A percentile compares a stretch with the other conserved stretches of the same genome.
Evolutionary conservation across 805 yeast genomes (phyloP).

Genomic region (Suhomyces prunicola): DNA sequence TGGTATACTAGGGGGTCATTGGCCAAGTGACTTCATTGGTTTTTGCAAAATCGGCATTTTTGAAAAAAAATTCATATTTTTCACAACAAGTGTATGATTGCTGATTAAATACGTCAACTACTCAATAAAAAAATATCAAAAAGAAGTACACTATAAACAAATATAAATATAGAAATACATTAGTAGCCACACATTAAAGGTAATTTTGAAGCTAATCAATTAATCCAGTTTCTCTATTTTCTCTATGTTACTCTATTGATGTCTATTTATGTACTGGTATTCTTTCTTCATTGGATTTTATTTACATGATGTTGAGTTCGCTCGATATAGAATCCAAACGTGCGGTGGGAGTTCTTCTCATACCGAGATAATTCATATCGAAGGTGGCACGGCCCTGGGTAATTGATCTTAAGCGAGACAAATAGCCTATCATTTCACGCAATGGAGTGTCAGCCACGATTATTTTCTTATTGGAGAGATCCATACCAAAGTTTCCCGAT

Average conservation of each 20-base stretch:
- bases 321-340: slow-evolving; percentile 29
- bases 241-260: too few relatives aligned
- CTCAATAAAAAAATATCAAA: too few relatives aligned
- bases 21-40: neutral
- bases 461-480: slow-evolving; percentile 45
- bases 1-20: neutral
- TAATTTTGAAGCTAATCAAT: too few relatives aligned
- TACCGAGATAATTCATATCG: slow-evolving; percentile 72
- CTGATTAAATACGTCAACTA: too few relatives aligned
- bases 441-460: slow-evolving; percentile 83
- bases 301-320: slow-evolving; percentile 11
- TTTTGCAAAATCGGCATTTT: neutral
- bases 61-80: neutral
- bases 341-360: slow-evolving; percentile 62
- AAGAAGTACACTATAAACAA: too few relatives aligned
- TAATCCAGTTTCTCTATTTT: too few relatives aligned
- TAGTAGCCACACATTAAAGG: too few relatives aligned
- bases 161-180: too few relatives aligned
- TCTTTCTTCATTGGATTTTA: neutral
- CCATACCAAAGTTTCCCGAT: slow-evolving; percentile 13
- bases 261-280: too few relatives aligned
- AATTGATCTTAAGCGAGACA: slow-evolving; percentile 69
- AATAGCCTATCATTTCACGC: slow-evolving; percentile 86
- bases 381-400: slow-evolving; percentile 89
- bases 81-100: neutral